These are phyloP conservation scores for Sporothrix schenckii DNA, from an alignment of 2,329 filamentous ascomycete genomes.

Conservation along the genomic window DNA sequence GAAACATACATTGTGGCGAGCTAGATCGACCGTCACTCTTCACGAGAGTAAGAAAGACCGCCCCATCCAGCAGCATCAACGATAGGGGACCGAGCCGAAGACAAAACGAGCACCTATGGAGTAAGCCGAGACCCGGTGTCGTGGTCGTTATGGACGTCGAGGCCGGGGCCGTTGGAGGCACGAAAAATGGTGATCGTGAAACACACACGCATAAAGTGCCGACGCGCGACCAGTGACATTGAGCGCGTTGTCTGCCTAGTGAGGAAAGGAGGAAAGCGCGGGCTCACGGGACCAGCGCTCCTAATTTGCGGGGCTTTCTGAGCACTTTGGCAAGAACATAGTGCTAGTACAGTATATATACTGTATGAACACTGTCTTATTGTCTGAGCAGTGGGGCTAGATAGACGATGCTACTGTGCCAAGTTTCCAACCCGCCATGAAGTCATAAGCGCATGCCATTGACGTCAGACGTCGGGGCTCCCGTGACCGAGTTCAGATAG, in stretches of 20 bases:
- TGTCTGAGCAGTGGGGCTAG: background rate
- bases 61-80: conserved; percentile 2
- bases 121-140: background rate
- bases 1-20: conserved; percentile 17
- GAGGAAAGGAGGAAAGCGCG: conserved; percentile 23
- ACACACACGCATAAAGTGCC: conserved; percentile 7
- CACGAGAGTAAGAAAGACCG: background rate
- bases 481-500: background rate
- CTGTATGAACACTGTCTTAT: background rate
- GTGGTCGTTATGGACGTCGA: background rate
- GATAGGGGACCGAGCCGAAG: background rate
- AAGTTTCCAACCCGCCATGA: conserved; percentile 1
- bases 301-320: background rate
- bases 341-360: background rate
- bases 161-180: background rate
- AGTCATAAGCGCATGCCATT: background rate
- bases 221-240: background rate
- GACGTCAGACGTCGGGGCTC: background rate
- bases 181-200: conserved; percentile 9
- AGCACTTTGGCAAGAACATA: no score
- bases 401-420: background rate
- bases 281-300: conserved; percentile 33
- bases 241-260: conserved; percentile 34
- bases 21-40: background rate
- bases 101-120: background rate